Evolutionary conservation across 2,329 filamentous ascomycete species (phyloP), one percentile per base, ranked within the genome.

Genomic region (Metarhizium guizhouense): DNA sequence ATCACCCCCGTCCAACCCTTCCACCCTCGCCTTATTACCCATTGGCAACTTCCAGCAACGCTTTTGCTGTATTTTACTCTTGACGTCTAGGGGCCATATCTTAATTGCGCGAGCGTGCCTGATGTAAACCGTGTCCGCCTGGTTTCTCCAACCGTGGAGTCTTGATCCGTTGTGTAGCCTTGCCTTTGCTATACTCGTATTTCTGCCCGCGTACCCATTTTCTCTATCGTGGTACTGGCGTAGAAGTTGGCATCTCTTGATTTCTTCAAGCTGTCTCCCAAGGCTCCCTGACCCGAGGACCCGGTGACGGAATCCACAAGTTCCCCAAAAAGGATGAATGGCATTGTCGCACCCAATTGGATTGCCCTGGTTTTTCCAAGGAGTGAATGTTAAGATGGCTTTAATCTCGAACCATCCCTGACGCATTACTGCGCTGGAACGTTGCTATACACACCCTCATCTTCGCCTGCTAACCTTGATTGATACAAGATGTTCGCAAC

Each of bases 401-500:
- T 75, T 75, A 80, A 71, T 66, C 74, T 76, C 75, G 72, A 72
- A 67, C 67, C 72, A 67, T 68, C 62, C 6, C 64, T 70, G 65
- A 66, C 68, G 69, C 72, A 74, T 72, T 72, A 71, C 16, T 36
- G 67, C 74, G 79, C 80, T 83, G 81, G 81, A 82, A 77, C 73
- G 74, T 82, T 84, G 81, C 80, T 80, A 80, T 78, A 75, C 29
- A 42, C 43, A 68, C 65, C 68, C 66, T 63, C 67, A 71, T 74
- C 73, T 69, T 79, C 78, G 77, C 75, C 79, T 82, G 78, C 90
- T 95, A 95, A 95, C 88, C 81, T 83, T 74, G 81, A 72, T 45
- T 68, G 67, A 67, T 69, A 68, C 71, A 96, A 97, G 94, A 99
- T 88, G 94, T 99, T 81, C 93, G 92, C 79, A 95, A 99, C 83